phyloP scores from a whole-genome alignment of 148 eudicot genomes.

The Camellia lanceoleosa region DNA sequence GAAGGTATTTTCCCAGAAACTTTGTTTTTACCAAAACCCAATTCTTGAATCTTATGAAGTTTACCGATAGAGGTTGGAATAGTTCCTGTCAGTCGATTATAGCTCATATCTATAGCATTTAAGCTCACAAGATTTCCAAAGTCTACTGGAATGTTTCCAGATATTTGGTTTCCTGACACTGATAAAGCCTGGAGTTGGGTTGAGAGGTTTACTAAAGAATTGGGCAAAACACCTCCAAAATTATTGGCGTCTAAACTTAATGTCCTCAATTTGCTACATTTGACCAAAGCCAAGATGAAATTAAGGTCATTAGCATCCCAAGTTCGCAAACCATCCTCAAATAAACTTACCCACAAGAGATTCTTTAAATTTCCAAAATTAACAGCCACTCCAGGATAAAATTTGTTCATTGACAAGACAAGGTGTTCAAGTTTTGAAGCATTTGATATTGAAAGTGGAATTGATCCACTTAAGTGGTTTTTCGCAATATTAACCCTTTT shows the following conservation, averaged over 20 bases:
- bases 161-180: not conserved
- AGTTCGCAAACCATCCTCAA: constrained; percentile 12
- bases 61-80: constrained; percentile 30
- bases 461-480: constrained; percentile 26
- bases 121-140: constrained; percentile 25
- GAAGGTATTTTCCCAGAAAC: constrained; percentile 30
- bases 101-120: not conserved
- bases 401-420: constrained; percentile 1
- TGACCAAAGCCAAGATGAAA: constrained; percentile 22
- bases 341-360: not conserved
- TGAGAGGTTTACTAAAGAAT: constrained; percentile 20
- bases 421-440: constrained; percentile 20
- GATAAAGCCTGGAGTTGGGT: not conserved
- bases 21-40: constrained; percentile 15
- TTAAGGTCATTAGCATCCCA: constrained; percentile 22
- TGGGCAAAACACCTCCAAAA: constrained; percentile 25
- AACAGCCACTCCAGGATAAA: constrained; percentile 14
- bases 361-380: constrained; percentile 9
- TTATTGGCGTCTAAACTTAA: not conserved
- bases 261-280: constrained; percentile 18
- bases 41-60: constrained; percentile 14
- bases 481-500: not conserved
- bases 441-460: constrained; percentile 31
- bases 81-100: constrained; percentile 20
- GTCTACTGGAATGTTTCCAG: constrained; percentile 21